phyloP scores from a whole-genome alignment of 2,329 filamentous ascomycete genomes.

The Trichoderma sp. region DNA sequence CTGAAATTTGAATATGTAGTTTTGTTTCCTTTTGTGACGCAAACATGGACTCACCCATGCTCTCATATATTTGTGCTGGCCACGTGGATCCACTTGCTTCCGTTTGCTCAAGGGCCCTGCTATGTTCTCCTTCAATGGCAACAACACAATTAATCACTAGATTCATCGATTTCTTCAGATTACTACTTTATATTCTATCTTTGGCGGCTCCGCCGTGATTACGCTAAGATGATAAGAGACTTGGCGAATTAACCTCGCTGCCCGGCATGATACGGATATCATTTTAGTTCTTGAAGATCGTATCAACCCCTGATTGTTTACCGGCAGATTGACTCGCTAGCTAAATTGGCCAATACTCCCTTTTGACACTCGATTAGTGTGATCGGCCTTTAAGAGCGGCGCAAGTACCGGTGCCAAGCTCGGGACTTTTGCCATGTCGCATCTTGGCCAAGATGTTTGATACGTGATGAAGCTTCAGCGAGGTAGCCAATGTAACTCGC shows the following conservation, averaged over 20 bases:
- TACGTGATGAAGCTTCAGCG: constrained; percentile 4
- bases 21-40: too few species aligned
- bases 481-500: background rate
- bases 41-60: background rate
- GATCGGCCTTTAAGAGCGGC: constrained; percentile 19
- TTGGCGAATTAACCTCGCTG: background rate
- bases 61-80: background rate
- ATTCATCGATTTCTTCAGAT: background rate
- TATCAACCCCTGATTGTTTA: constrained; percentile 5
- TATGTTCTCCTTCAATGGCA: background rate
- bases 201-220: background rate
- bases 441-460: background rate
- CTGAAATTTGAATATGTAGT: background rate
- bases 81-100: background rate
- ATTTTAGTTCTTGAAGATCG: constrained; percentile 4
- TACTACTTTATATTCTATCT: background rate
- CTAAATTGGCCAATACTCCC: background rate
- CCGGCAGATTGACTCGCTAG: constrained; percentile 4
- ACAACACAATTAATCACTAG: background rate
- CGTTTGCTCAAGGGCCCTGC: background rate
- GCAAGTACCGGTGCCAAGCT: constrained; percentile 15
- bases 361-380: constrained; percentile 3
- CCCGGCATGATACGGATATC: background rate
- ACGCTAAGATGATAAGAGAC: background rate
- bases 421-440: background rate